Evolutionary conservation across 2,329 filamentous ascomycete species (phyloP).

Genomic region (Penicillium aurantiogriseum): DNA sequence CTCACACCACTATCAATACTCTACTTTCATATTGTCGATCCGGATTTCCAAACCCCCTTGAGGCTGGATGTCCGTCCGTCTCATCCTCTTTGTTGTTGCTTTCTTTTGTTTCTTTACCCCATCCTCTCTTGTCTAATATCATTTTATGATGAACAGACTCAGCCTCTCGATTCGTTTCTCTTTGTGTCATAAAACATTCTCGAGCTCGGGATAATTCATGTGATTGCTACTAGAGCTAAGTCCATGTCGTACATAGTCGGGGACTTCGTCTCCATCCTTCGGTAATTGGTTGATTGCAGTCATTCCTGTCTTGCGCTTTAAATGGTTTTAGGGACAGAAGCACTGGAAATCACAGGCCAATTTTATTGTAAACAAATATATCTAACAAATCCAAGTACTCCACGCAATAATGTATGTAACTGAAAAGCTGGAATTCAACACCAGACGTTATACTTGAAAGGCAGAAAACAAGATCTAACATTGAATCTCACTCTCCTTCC

Average conservation of each 20-base stretch:
- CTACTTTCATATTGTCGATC: conserved; percentile 10
- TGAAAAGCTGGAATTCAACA: neutral
- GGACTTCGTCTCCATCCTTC: neutral
- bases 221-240: conserved; percentile 4
- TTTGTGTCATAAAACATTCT: conserved; percentile 22
- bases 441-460: conserved; percentile 2
- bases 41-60: conserved; percentile 2
- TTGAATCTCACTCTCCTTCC: conserved; percentile 70
- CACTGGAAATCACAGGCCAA: neutral
- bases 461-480: conserved; percentile 44
- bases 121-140: conserved; percentile 27
- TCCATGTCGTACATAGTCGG: neutral
- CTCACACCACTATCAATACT: conserved; percentile 21
- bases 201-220: conserved; percentile 14
- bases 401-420: neutral
- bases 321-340: too few relatives aligned
- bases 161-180: conserved; percentile 21
- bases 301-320: neutral
- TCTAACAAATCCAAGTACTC: neutral
- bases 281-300: neutral
- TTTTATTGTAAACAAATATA: neutral
- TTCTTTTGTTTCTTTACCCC: conserved; percentile 11
- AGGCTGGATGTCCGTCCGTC: neutral
- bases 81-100: conserved; percentile 7
- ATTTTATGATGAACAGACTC: conserved; percentile 26